Evolutionary conservation across 208 protist genomes (phyloP), one percentile per base, ranked within the genome.

Genomic region (Leishmania aethiopica): DNA sequence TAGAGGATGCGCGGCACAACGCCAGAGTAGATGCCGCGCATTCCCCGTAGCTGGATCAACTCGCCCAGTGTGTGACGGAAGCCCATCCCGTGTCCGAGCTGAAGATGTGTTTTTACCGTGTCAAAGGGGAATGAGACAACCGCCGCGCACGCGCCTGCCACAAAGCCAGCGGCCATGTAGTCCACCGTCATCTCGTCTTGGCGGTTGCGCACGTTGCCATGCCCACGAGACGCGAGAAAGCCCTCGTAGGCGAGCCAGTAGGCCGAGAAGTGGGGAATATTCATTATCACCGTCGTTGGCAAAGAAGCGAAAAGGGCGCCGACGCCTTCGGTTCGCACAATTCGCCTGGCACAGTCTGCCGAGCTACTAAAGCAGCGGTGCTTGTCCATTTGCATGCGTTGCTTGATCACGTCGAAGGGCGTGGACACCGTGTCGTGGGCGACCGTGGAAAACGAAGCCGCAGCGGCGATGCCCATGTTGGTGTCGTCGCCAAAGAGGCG

Each of bases 381-480:
- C 32, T 83, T 79, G 69, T 97, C 91, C 87, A 99, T 94, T 79
- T 99, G 96, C 95, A 99, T 97, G 8, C 96, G 91, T 85, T 99
- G 98, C 86, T 99, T 99, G 15, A 99, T 85, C 13, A 98, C 96
- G 81, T 99, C 98, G 81, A 98, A 98, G 8, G 98, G 98, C 13
- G 94, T 98, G 47, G 95, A 94, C 37, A 99, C 93, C 32, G 86
- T 85, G 84, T 99, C 98, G 86, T 99, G 98, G 4, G 93, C 89
- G 11, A 94, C 75, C 8, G 95, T 97, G 28, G 96, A 96, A 37
- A 81, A 85, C 55, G 87, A 85, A 11, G 93, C 94, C 45, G 93
- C 80, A 6, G 86, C 59, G 0, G 86, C 88, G 64, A 96, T 95
- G 22, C 76, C 76, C 19, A 90, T 10, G 60, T 87, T 90, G 28